Base-by-base conservation (phyloP, 2,329 filamentous ascomycete genomes). In the Tympanopsis confertula region DNA sequence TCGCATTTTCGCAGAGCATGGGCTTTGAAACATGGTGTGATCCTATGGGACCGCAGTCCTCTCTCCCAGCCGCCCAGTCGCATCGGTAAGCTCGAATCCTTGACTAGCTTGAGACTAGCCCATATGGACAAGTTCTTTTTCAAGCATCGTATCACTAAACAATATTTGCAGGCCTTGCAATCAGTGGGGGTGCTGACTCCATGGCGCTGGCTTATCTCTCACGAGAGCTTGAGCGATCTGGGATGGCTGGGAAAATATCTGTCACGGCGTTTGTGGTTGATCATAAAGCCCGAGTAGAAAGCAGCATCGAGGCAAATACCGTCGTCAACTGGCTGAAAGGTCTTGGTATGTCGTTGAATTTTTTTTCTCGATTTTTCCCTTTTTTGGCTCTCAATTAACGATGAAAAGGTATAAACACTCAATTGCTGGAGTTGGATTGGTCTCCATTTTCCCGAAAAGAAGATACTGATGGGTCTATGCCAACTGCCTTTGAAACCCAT, bases 191-290 rank as follows among this genome's bases (percentile, higher is more conserved):
- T 15, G 30, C 30, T 12, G 30, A 33, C 30, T 33, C 30, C 17
- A 33, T 33, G 30, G 30, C 30, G 7, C 30, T 33, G 30, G 30
- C 30, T 7, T 33, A 13, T 33, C 15, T 33, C 10, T 33, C 10
- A 10, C 10, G 17, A 15, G 10, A 33, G 17, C 15, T 33, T 12
- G 12, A 33, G 15, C 7, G 17, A 13, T 7, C 7, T 7, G 15
- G 15, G 12, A 10, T 33, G 10, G 30, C 17, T 10, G 30, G 17
- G 12, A 15, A 18, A 7, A 7, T 33, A 18, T 13, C 30, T 15
- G 30, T 33, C 30, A 33, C 30, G 15, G 30, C 30, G 7, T 33
- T 33, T 18, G 30, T 33, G 12, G 30, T 33, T 15, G 30, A 33
- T 18, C 30, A 33, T 18, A 33, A 33, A 33, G 30, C 30, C 30